Conservation (phyloP, 208 protist species). For the Spongospora subterranea region DNA sequence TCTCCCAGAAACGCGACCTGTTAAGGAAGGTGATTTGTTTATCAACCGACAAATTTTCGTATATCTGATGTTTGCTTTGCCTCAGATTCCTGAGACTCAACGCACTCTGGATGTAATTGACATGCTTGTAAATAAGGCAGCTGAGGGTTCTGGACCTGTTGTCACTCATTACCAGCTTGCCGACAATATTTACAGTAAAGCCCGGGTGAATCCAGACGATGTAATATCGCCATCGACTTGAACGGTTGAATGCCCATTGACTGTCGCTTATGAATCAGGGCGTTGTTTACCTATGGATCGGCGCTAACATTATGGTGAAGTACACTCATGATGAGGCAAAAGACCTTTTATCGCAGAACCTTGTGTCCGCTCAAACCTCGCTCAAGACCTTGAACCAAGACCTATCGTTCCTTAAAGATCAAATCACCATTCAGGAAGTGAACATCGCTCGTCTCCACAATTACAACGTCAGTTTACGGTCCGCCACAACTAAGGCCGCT, state of each 20-base stretch:
- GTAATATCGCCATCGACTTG: not conserved
- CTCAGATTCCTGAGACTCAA: not conserved
- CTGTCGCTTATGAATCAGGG: not conserved
- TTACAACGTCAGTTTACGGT: conserved; percentile 11
- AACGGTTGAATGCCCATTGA: too few relatives aligned
- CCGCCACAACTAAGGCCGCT: not conserved
- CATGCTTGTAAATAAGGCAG: not conserved
- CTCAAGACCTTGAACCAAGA: not conserved
- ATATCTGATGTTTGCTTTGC: not conserved
- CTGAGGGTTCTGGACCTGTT: not conserved
- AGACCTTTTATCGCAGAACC: not conserved
- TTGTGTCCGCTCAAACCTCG: not conserved
- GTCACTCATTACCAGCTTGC: conserved; percentile 7
- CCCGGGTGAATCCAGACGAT: not conserved
- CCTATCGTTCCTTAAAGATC: conserved; percentile 44
- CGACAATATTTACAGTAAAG: conserved; percentile 30
- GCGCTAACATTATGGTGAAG: conserved; percentile 52
- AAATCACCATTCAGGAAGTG: conserved; percentile 50
- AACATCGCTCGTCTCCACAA: conserved; percentile 49
- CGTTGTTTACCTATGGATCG: conserved; percentile 26
- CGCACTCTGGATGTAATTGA: not conserved
- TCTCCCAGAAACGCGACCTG: not conserved
- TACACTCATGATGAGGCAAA: conserved; percentile 6
- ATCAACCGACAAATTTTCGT: not conserved
- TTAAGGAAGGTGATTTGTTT: not conserved